Evolutionary conservation across 2,329 filamentous ascomycete species (phyloP), one percentile per base, ranked within the genome.

Genomic region (Fusarium torreyae): DNA sequence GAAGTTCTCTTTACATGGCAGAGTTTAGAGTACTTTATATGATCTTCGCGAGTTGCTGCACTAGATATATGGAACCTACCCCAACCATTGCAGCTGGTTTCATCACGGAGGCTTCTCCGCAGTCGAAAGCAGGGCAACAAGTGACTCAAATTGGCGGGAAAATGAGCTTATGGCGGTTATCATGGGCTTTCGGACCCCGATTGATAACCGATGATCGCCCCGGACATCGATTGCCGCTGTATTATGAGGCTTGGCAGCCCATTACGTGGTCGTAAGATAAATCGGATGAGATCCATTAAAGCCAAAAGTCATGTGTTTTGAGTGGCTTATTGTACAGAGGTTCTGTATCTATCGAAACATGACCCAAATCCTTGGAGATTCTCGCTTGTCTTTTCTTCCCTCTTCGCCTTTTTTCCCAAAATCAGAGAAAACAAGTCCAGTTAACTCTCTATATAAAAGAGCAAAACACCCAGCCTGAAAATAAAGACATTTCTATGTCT

Each of bases 81-180:
- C 53, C 52, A 62, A 64, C 53, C 55, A 60, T 43, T 68, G 64
- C 60, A 54, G 42, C 40, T 53, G 57, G 42, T 57, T 69, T 64
- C 57, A 70, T 74, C 68, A 74, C 66, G 68, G 51, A 40, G 70
- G 65, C 49, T 64, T 68, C 55, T 64, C 58, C 71, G 68, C 66
- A 67, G 58, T 58, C 58, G 38, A 57, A 62, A 34, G 26, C 51
- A 70, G 45, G 58, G 51, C 58, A 43, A 57, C 48, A 58, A 67
- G 51, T 71, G 62, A 73, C 63, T 65, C 64, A 69, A 69, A 66
- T 70, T 62, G 63, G 63, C 55, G 45, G 68, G 18, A 61, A 31
- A 42, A 49, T 20, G 42, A 48, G 53, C 48, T 45, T 42, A 56
- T 24, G 22, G 52, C 53, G 36, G 49, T 39, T 34, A 46, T 55